Conservation (phyloP, 164 flowering plant species). For the Vitis labrusca region DNA sequence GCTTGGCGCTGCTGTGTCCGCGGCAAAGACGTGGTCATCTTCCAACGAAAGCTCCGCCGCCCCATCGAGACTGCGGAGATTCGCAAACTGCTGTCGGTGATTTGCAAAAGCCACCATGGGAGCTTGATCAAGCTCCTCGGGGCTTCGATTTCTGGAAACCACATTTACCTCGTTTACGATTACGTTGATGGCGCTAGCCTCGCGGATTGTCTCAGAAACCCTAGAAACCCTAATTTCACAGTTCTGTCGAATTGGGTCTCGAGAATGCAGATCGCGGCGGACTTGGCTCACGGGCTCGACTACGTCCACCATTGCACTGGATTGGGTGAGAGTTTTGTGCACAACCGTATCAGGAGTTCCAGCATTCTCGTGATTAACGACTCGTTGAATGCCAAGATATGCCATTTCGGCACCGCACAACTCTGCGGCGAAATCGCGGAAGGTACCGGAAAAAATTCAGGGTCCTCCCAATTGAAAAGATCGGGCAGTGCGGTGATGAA, state of each 20-base stretch:
- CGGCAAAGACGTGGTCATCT: constrained; percentile 41
- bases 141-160: constrained; percentile 56
- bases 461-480: constrained; percentile 12
- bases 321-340: constrained; percentile 36
- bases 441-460: background rate
- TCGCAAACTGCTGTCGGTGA: constrained; percentile 18
- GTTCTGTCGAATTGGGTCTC: constrained; percentile 71
- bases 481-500: constrained; percentile 29
- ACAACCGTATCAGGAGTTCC: constrained; percentile 68
- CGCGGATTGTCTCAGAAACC: constrained; percentile 56
- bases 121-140: constrained; percentile 72
- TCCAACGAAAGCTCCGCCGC: constrained; percentile 46
- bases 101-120: constrained; percentile 58
- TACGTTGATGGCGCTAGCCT: constrained; percentile 61
- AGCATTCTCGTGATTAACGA: constrained; percentile 68
- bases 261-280: constrained; percentile 77
- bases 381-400: constrained; percentile 55
- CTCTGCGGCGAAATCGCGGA: constrained; percentile 61
- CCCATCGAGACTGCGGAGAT: constrained; percentile 13
- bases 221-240: constrained; percentile 59
- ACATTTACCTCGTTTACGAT: constrained; percentile 79
- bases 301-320: constrained; percentile 77
- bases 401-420: constrained; percentile 80
- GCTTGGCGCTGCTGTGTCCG: constrained; percentile 51
- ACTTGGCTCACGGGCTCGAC: constrained; percentile 79